Evolutionary conservation across 139 green algal species (phyloP), one percentile per base, ranked within the genome.

Genomic region (Mychonastes homosphaera): DNA sequence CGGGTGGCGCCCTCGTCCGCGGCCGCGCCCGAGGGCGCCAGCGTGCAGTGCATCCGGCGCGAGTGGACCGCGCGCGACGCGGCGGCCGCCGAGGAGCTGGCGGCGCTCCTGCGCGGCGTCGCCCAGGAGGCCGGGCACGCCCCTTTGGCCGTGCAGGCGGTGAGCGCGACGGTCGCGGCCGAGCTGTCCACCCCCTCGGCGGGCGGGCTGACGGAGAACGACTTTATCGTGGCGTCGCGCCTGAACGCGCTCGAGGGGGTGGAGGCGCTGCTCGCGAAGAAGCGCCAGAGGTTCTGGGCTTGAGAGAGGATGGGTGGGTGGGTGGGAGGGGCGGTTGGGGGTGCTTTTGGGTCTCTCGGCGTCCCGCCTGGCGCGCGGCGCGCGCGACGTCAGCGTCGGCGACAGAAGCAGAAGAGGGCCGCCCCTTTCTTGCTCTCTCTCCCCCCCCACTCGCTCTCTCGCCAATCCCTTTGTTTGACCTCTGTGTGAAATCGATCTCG

Each of bases 181-280:
- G 65, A 85, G 58, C 59, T 95, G 16, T 61, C 53, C 28, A 91
- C 80, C 15, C 45, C 75, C 45, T 65, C 71, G 2, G 18, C 57
- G 68, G 85, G 81, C 40, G 88, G 88, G 10, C 64, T 95, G n/a
- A 94, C 84, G 4, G 77, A 88, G 63, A 94, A 93, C 63, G 88
- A 96, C 70, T 96, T 95, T 70, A 90, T 96, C 62, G 51, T 95
- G 41, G 87, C 87, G 0, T 73, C 79, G 19, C 86, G 88, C 56
- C 74, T 94, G 54, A 88, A 90, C 70, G 61, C 80, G 15, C 28
- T 90, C 1, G 68, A 86, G 19, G 1, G 90, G 4, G 44, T 40
- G 7, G 79, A 94, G 43, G n/a, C n/a, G n/a, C 70, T 95, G 26
- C 58, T 82, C 48, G 57, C 69, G 28, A 87, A 90, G 63, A 70